phyloP scores from a whole-genome alignment of 306 rosid species.

The Vigna radiata region DNA sequence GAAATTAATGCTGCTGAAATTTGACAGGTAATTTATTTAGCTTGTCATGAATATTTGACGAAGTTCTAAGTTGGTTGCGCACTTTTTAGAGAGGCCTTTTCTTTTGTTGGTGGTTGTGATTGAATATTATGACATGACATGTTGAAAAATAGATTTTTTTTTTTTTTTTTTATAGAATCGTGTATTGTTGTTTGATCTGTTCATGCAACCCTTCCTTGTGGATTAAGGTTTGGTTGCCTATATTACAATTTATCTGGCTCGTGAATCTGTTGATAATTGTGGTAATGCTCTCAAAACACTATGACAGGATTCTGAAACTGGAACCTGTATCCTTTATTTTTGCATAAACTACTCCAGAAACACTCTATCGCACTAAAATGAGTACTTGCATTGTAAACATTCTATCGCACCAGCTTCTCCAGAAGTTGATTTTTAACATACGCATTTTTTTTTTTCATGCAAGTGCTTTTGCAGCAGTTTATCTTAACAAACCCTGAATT shows the following conservation, averaged over 20 bases:
- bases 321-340: not conserved
- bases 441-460: not conserved
- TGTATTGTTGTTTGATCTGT: not conserved
- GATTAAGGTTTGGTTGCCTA: slow-evolving; percentile 3
- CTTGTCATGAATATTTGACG: not conserved
- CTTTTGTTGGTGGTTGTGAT: not conserved
- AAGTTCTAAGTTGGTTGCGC: not conserved
- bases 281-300: not conserved
- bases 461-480: not conserved
- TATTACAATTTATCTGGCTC: not conserved
- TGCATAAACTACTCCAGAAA: not conserved
- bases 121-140: not conserved
- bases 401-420: not conserved
- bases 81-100: no score
- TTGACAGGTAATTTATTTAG: not conserved
- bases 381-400: no score
- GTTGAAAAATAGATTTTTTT: not conserved
- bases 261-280: slow-evolving; percentile 13
- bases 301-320: not conserved
- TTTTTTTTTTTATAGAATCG: not conserved
- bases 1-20: not conserved
- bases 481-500: not conserved
- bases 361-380: not conserved
- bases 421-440: not conserved
- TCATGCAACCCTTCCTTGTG: not conserved